phyloP scores from a whole-genome alignment of 1,284 basidiomycete species.

The Tilletiopsis washingtonensis region DNA sequence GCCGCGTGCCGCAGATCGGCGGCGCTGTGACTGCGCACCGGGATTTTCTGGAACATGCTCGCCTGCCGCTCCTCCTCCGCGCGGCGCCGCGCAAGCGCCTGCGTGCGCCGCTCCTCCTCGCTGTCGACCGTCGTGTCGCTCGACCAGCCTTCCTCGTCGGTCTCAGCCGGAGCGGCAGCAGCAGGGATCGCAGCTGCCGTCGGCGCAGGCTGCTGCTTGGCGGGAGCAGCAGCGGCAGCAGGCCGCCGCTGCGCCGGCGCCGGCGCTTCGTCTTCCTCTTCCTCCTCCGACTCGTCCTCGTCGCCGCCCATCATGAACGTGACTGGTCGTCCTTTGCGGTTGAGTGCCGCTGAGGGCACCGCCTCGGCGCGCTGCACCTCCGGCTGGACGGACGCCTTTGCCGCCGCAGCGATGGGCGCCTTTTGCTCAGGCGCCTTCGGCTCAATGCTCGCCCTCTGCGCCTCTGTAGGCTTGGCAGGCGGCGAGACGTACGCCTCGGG shows the following conservation, averaged over 20 bases:
- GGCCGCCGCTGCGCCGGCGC: conserved; percentile 1
- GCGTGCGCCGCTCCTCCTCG: conserved; percentile 35
- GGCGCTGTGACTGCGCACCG: conserved; percentile 50
- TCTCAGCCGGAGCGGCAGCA: neutral
- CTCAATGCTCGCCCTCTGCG: too few relatives aligned
- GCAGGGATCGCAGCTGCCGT: neutral
- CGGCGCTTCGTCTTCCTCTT: conserved; percentile 13
- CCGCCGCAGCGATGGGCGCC: too few relatives aligned
- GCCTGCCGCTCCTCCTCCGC: conserved; percentile 61
- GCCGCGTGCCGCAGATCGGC: conserved; percentile 30
- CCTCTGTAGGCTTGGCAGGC: too few relatives aligned
- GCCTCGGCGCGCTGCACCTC: too few relatives aligned
- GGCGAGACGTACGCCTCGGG: too few relatives aligned
- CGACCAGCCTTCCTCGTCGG: conserved; percentile 23
- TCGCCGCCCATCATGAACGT: conserved; percentile 42
- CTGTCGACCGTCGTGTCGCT: conserved; percentile 45
- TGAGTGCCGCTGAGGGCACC: neutral
- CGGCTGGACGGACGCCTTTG: too few relatives aligned
- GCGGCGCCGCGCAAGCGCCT: conserved; percentile 49
- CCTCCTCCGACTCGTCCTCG: conserved; percentile 35
- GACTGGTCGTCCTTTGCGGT: conserved; percentile 7
- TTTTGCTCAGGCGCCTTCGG: too few relatives aligned
- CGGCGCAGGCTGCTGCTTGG: too few relatives aligned
- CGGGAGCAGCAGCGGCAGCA: too few relatives aligned
- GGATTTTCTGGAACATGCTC: conserved; percentile 69